These are phyloP conservation scores for Allodekkera sacchari DNA, from an alignment of 805 yeast genomes.

Conservation along the genomic window DNA sequence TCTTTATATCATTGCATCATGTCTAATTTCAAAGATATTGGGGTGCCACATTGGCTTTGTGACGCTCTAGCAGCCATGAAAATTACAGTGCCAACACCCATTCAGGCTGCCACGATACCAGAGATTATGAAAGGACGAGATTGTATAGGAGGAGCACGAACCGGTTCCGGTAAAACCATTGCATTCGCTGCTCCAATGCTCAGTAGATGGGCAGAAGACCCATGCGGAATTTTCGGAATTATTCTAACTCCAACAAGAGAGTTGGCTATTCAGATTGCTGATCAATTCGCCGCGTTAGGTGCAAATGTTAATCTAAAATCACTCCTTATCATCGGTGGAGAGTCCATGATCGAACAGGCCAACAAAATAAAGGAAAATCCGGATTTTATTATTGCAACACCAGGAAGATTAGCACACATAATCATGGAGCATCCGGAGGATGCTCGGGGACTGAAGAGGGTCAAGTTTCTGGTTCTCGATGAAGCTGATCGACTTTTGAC, in stretches of 20 bases:
- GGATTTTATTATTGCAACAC: slow-evolving; percentile 93
- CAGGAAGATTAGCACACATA: slow-evolving; percentile 92
- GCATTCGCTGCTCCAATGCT: slow-evolving; percentile 98
- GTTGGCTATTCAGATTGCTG: slow-evolving; percentile 93
- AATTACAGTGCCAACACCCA: slow-evolving; percentile 74
- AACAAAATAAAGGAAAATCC: slow-evolving; percentile 75
- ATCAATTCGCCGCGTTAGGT: slow-evolving; percentile 90
- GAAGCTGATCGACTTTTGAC: slow-evolving; percentile 93
- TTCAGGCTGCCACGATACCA: slow-evolving; percentile 87
- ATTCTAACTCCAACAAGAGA: slow-evolving; percentile 91
- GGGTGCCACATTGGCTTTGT: slow-evolving; percentile 78
- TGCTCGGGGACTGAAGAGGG: slow-evolving; percentile 65
- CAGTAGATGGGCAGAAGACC: slow-evolving; percentile 91
- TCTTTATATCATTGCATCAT: too few relatives aligned
- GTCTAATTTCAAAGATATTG: slow-evolving; percentile 35
- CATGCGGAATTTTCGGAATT: slow-evolving; percentile 84
- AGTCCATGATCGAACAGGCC: slow-evolving; percentile 85
- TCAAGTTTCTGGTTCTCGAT: slow-evolving; percentile 79
- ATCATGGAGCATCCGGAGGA: slow-evolving; percentile 85
- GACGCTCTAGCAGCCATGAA: slow-evolving; percentile 79
- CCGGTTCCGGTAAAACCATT: slow-evolving; percentile 96
- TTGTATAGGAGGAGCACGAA: slow-evolving; percentile 97
- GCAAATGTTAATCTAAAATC: slow-evolving; percentile 78
- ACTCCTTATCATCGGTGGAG: slow-evolving; percentile 90
- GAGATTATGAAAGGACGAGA: slow-evolving; percentile 74